A percentile compares a stretch with the other conserved stretches of the same genome.
These are phyloP conservation scores for Solanum chiquidenum DNA, from an alignment of 257 asterid genomes.

Conservation along the genomic window DNA sequence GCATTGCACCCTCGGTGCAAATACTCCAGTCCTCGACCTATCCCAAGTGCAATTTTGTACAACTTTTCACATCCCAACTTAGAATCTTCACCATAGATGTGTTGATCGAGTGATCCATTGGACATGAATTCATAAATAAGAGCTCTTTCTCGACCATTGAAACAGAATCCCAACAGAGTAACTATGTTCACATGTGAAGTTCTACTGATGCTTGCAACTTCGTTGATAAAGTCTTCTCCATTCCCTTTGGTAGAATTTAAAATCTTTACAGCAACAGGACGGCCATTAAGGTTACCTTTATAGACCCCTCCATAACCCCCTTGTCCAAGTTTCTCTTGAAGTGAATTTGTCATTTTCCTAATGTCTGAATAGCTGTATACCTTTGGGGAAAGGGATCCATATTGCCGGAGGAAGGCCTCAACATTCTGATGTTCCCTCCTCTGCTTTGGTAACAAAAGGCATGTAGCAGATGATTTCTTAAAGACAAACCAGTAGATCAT, in stretches of 20 bases:
- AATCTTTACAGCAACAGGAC: conserved; percentile 17
- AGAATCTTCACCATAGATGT: not conserved
- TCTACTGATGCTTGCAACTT: conserved; percentile 16
- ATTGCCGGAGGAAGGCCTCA: not conserved
- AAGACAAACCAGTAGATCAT: not conserved
- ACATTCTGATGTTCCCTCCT: not conserved
- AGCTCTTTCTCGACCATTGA: conserved; percentile 15
- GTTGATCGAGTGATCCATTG: conserved; percentile 23
- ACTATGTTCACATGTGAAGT: conserved; percentile 18
- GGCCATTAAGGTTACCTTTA: conserved; percentile 6
- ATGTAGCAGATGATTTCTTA: not conserved
- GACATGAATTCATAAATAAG: conserved; percentile 26
- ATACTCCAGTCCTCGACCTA: conserved; percentile 22
- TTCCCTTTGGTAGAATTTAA: conserved; percentile 8
- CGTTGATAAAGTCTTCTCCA: conserved; percentile 22
- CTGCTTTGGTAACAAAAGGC: not conserved
- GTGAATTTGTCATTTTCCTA: not conserved
- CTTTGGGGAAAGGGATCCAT: not conserved
- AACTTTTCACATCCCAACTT: conserved; percentile 7
- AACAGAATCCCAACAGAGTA: conserved; percentile 18
- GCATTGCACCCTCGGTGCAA: conserved; percentile 22
- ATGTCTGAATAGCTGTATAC: not conserved
- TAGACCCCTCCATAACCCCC: conserved; percentile 15
- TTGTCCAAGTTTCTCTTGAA: conserved; percentile 11
- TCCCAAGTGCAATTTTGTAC: conserved; percentile 11